A percentile compares a stretch with the other conserved stretches of the same genome.
Conservation (phyloP, 331 rosid species). For the Cydonia oblonga region DNA sequence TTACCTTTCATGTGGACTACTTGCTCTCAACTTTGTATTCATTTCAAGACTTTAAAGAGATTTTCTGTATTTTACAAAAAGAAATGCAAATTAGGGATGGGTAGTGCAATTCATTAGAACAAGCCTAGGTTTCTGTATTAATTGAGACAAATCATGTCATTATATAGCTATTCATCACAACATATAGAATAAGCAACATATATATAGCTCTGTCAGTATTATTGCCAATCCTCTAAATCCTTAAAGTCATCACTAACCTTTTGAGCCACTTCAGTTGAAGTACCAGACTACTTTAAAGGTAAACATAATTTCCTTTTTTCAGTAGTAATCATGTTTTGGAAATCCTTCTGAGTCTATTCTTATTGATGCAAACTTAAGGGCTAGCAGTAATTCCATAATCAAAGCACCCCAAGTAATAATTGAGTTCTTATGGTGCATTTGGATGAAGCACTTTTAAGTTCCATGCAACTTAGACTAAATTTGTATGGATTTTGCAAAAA, state of each 20-base stretch:
- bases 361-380: neutral
- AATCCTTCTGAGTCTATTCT: neutral
- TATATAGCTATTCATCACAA: neutral
- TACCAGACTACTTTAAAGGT: neutral
- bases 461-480: neutral
- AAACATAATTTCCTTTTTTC: neutral
- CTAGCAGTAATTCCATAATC: neutral
- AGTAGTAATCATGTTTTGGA: neutral
- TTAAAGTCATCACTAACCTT: neutral
- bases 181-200: too few species aligned
- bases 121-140: neutral
- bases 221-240: neutral
- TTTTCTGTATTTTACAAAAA: neutral
- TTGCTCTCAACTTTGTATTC: neutral
- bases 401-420: neutral
- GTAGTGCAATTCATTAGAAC: neutral
- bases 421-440: neutral
- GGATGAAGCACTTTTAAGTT: neutral
- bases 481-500: neutral
- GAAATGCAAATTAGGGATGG: neutral
- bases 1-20: neutral
- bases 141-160: neutral
- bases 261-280: neutral
- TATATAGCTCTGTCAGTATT: neutral
- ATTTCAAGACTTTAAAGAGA: neutral